These are phyloP conservation scores for Pulveroboletus sp. DNA, from an alignment of 768 basidiomycete genomes.

Conservation along the genomic window DNA sequence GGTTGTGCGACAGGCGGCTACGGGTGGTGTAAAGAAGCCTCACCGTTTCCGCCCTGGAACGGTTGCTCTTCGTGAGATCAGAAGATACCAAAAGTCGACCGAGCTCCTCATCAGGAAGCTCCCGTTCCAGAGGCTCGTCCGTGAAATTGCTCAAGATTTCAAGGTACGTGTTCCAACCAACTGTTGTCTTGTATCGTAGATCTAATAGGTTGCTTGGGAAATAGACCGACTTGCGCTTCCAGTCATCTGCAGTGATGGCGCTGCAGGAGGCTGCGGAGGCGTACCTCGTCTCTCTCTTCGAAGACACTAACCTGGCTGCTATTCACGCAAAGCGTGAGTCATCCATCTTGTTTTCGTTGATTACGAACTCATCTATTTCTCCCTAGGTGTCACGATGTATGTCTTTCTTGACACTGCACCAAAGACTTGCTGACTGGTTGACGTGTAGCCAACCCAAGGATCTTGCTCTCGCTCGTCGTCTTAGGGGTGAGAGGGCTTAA, in stretches of 20 bases:
- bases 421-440: conserved; percentile 14
- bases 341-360: neutral
- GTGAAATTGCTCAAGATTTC: conserved; percentile 96
- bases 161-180: conserved; percentile 48
- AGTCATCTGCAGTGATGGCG: conserved; percentile 91
- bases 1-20: conserved; percentile 49
- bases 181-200: neutral
- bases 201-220: conserved; percentile 3
- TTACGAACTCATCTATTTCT: conserved; percentile 8
- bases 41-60: conserved; percentile 97
- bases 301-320: conserved; percentile 88
- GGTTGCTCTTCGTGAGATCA: conserved; percentile 98
- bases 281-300: conserved; percentile 81
- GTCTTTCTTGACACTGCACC: conserved; percentile 16
- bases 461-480: conserved; percentile 79
- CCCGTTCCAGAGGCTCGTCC: conserved; percentile 97
- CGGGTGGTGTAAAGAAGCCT: conserved; percentile 99
- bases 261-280: conserved; percentile 92
- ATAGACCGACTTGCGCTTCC: conserved; percentile 90
- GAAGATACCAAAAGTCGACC: conserved; percentile 97
- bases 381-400: conserved; percentile 52
- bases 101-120: conserved; percentile 99
- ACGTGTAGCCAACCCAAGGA: conserved; percentile 75
- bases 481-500: conserved; percentile 83
- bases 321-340: conserved; percentile 77